Conservation (phyloP, 495 filamentous ascomycete species). For the Aspergillus bridgeri region DNA sequence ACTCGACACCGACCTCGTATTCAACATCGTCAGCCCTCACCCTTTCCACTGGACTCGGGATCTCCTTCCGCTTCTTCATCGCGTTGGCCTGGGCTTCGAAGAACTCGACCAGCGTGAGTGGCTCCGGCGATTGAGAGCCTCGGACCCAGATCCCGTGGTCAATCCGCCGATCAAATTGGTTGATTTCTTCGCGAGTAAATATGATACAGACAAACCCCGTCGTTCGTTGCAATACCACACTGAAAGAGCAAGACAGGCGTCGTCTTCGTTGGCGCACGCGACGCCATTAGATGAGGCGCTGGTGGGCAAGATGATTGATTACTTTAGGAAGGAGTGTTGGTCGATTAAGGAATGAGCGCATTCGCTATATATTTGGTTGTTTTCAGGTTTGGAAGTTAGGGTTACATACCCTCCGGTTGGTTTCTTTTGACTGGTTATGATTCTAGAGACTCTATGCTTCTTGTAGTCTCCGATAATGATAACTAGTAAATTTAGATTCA, state of each 20-base stretch:
- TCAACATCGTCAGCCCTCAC: constrained; percentile 23
- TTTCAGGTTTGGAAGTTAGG: background rate
- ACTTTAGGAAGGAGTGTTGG: constrained; percentile 19
- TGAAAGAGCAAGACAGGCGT: constrained; percentile 15
- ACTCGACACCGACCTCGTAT: constrained; percentile 3
- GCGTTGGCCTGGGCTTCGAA: constrained; percentile 18
- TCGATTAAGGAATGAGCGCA: background rate
- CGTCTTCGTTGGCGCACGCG: constrained; percentile 12
- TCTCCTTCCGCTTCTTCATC: constrained; percentile 21
- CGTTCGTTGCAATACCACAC: constrained; percentile 15
- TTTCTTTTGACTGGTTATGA: no score
- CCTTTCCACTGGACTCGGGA: constrained; percentile 29
- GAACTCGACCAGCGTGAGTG: constrained; percentile 18
- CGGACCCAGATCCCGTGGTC: constrained; percentile 26
- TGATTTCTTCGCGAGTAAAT: constrained; percentile 37
- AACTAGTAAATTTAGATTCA: no score
- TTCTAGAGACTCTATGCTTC: no score
- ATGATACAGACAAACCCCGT: constrained; percentile 11
- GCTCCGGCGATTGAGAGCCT: constrained; percentile 17
- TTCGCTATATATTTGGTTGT: background rate
- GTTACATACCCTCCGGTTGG: background rate
- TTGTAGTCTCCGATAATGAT: no score
- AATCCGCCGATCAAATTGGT: constrained; percentile 47
- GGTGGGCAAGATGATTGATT: constrained; percentile 23
- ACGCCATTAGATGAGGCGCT: constrained; percentile 10